Conservation (phyloP, 2,329 filamentous ascomycete genomes). For the Colletotrichum incanum region DNA sequence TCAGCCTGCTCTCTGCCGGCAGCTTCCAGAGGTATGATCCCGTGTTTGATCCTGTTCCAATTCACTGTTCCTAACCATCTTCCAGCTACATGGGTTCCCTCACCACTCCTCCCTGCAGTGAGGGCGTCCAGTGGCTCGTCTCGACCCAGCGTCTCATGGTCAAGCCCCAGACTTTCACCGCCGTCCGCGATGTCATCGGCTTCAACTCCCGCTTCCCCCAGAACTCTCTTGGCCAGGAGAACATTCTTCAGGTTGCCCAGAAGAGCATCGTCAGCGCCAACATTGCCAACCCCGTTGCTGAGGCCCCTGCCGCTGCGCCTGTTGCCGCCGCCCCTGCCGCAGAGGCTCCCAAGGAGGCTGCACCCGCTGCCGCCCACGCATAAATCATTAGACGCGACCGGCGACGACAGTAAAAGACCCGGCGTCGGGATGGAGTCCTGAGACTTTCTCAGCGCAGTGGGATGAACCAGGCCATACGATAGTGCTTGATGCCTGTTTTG, state of each 20-base stretch:
- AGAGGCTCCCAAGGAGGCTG: not conserved
- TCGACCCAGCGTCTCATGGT: conserved; percentile 59
- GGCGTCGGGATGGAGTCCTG: not conserved
- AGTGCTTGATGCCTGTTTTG: conserved; percentile 26
- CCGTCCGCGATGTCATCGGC: conserved; percentile 60
- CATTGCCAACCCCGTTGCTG: conserved; percentile 13
- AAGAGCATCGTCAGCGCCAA: conserved; percentile 28
- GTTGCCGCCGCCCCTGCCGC: conserved; percentile 20
- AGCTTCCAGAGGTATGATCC: conserved; percentile 56
- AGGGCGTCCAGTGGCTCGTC: conserved; percentile 65
- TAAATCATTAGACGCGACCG: not conserved
- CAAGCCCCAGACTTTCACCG: conserved; percentile 55
- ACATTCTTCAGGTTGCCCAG: conserved; percentile 52
- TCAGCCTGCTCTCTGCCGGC: conserved; percentile 54
- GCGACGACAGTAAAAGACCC: conserved; percentile 2
- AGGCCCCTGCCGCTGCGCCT: conserved; percentile 13
- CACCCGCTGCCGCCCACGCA: conserved; percentile 14
- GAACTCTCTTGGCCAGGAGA: conserved; percentile 57
- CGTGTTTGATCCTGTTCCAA: not conserved
- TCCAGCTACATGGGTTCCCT: conserved; percentile 62
- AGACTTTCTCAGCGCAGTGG: not conserved
- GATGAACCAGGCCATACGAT: not conserved
- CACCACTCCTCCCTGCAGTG: conserved; percentile 65
- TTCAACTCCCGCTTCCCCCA: conserved; percentile 66
- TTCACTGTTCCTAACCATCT: not conserved